These are phyloP conservation scores for Dictyostelium discoideum DNA, from an alignment of 78 protist species.

Conservation along the genomic window dicty_2.7 NC_007090.3:4842001-4842500, in stretches of 20 bases:
- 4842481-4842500: slow-evolving; percentile 44
- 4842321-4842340: slow-evolving; percentile 3
- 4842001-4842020: slow-evolving; percentile 71
- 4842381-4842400: slow-evolving; percentile 45
- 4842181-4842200: slow-evolving; percentile 62
- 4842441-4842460: neutral
- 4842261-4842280: slow-evolving; percentile 56
- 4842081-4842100: neutral
- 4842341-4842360: neutral
- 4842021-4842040: slow-evolving; percentile 31
- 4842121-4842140: slow-evolving; percentile 14
- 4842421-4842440: neutral
- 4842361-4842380: slow-evolving; percentile 57
- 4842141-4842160: slow-evolving; percentile 19
- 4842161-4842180: neutral
- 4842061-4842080: neutral
- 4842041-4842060: slow-evolving; percentile 48
- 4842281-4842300: slow-evolving; percentile 25
- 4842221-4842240: slow-evolving; percentile 47
- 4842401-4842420: slow-evolving; percentile 1
- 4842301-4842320: slow-evolving; percentile 21
- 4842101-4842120: neutral
- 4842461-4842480: slow-evolving; percentile 45
- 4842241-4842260: slow-evolving; percentile 53
- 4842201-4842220: slow-evolving; percentile 70